Evolutionary conservation across 148 eudicot species (phyloP).

Genomic region (Rhododendron vialii): DNA sequence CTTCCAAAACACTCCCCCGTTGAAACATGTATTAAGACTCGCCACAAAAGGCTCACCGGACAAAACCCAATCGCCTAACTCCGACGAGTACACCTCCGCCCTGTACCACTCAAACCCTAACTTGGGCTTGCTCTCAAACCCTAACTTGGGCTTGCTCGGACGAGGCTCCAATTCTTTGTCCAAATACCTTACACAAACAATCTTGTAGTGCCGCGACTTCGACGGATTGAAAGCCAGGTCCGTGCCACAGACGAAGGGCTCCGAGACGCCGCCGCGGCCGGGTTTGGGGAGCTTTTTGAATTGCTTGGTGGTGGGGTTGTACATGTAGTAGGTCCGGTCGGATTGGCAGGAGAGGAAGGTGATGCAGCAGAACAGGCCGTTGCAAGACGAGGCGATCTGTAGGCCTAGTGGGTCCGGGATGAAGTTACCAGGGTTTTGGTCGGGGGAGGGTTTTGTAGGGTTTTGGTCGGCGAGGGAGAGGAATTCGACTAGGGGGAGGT

Average conservation of each 20-base stretch:
- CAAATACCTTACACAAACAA: neutral
- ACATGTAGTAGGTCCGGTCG: neutral
- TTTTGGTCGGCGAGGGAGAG: neutral
- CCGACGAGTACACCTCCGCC: neutral
- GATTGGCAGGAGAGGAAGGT: neutral
- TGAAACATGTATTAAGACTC: neutral
- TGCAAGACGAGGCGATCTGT: neutral
- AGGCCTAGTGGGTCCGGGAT: neutral
- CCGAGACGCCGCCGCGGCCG: neutral
- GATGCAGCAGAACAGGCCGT: neutral
- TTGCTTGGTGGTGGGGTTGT: neutral
- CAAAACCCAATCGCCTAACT: neutral
- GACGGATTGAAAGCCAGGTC: neutral
- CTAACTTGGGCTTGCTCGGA: neutral
- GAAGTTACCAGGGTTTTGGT: neutral
- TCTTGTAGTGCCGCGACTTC: neutral
- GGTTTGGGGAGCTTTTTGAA: neutral
- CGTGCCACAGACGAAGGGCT: neutral
- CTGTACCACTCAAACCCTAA: neutral
- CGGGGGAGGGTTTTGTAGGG: neutral
- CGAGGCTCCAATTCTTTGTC: neutral
- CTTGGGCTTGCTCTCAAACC: neutral
- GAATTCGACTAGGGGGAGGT: neutral
- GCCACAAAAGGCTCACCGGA: neutral
- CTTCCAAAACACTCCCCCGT: neutral